phyloP scores from a whole-genome alignment of 2,329 filamentous ascomycete genomes.

The Geosmithia flava region DNA sequence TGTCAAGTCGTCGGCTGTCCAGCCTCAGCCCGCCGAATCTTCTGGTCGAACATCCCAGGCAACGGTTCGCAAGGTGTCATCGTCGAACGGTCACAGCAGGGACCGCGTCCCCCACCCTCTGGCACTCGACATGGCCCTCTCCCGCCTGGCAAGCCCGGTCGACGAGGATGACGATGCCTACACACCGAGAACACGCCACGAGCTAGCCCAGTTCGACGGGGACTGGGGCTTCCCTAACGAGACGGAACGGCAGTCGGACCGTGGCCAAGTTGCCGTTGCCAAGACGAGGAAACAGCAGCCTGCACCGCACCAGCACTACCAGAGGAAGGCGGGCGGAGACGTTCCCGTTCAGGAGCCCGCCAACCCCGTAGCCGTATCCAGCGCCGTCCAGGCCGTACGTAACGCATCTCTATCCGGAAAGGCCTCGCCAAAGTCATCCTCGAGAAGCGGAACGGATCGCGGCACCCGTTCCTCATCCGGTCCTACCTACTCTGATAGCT shows the following conservation, averaged over 20 bases:
- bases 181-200: constrained; percentile 29
- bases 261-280: constrained; percentile 35
- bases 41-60: constrained; percentile 30
- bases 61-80: constrained; percentile 24
- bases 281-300: constrained; percentile 33
- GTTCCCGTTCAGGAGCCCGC: constrained; percentile 26
- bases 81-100: constrained; percentile 5
- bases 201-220: constrained; percentile 45
- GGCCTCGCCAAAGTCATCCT: constrained; percentile 21
- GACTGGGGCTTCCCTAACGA: constrained; percentile 39
- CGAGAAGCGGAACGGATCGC: constrained; percentile 15
- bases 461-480: constrained; percentile 11
- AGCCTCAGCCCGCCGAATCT: constrained; percentile 14
- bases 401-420: constrained; percentile 36
- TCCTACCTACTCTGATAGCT: constrained; percentile 24
- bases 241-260: constrained; percentile 38
- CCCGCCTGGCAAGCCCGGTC: constrained; percentile 25
- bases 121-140: constrained; percentile 28
- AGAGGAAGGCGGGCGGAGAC: constrained; percentile 15
- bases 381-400: constrained; percentile 36
- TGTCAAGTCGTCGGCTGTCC: constrained; percentile 22
- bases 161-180: constrained; percentile 16
- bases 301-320: constrained; percentile 31
- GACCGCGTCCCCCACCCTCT: constrained; percentile 12
- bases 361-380: constrained; percentile 32